Evolutionary conservation across 116 monocot genomes (phyloP), one percentile per base, ranked within the genome.

Genomic region (Thalassia testudinum): DNA sequence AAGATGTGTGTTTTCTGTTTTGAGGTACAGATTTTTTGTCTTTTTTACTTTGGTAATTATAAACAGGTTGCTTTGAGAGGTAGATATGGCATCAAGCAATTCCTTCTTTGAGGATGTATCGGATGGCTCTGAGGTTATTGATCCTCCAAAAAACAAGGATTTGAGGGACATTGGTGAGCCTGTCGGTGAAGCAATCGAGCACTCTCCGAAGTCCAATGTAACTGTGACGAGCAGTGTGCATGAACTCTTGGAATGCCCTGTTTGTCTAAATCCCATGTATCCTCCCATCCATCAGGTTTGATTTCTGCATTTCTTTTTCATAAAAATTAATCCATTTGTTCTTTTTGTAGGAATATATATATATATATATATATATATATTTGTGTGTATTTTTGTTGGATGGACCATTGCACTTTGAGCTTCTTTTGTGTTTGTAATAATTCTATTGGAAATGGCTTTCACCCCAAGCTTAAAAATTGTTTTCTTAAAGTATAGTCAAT

Each of bases 191-290:
- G 62, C 63, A 20, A 26, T 42, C 53, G 72, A 47, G 18, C 56
- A 64, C 28, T 58, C 69, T 45, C 61, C 86, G 38, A 81, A 87
- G 58, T 64, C 81, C 24, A 77, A 65, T 56, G 48, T 68, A 28
- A 27, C 69, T 54, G 75, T 78, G 57, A 56, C 70, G 37, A 70
- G 75, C 69, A 78, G 74, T 62, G 86, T 87, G 19, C 78, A 66
- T 25, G 86, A 87, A 52, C 78, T 87, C 12, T 66, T 87, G 63
- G 86, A 87, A 60, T 87, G 86, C 38, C 86, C 86, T 24, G 86
- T 87, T 11, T 87, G 81, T 49, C 70, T 87, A 58, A 87, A 62
- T 62, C 75, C 78, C 24, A 87, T 84, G 79, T 84, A 84, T 53
- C 84, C 84, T 24, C 84, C 84, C 21, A 84, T 84, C 21, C 84